phyloP scores from a whole-genome alignment of 495 filamentous ascomycete genomes.

The Sporormia fimetaria region DNA sequence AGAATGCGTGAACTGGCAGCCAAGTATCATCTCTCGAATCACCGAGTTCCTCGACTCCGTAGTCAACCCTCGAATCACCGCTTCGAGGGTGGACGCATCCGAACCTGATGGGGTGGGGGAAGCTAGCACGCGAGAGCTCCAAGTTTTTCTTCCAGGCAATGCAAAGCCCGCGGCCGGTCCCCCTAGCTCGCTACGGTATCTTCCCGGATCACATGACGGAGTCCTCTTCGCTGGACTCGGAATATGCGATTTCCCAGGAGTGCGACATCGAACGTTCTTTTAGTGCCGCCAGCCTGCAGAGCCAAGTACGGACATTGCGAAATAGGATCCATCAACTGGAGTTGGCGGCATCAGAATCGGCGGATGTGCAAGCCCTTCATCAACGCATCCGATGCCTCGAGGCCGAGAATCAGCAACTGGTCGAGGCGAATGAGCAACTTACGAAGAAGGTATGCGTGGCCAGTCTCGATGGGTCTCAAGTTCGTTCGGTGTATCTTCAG shows the following conservation, averaged over 20 bases:
- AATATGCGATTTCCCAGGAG: background rate
- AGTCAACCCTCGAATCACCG: background rate
- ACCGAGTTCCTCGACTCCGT: background rate
- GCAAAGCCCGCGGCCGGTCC: constrained; percentile 7
- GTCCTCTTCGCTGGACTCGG: too few species aligned
- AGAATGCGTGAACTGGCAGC: background rate
- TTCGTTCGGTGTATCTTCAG: too few species aligned
- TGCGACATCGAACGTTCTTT: background rate
- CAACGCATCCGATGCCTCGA: background rate
- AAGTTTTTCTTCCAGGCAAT: constrained; percentile 6
- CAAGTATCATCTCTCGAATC: background rate
- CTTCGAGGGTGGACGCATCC: background rate
- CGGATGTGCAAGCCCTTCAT: background rate
- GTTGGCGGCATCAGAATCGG: background rate
- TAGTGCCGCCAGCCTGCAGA: too few species aligned
- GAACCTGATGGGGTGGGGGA: background rate
- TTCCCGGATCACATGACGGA: constrained; percentile 1
- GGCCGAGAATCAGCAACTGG: background rate
- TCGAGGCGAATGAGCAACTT: background rate
- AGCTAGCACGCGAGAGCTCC: background rate
- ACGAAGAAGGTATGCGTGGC: background rate
- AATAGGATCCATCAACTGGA: too few species aligned
- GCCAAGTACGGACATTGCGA: too few species aligned
- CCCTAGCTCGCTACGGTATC: constrained; percentile 9
- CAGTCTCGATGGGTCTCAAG: too few species aligned